Evolutionary conservation across 331 rosid genomes (phyloP).

Genomic region (Quercus phellos): DNA sequence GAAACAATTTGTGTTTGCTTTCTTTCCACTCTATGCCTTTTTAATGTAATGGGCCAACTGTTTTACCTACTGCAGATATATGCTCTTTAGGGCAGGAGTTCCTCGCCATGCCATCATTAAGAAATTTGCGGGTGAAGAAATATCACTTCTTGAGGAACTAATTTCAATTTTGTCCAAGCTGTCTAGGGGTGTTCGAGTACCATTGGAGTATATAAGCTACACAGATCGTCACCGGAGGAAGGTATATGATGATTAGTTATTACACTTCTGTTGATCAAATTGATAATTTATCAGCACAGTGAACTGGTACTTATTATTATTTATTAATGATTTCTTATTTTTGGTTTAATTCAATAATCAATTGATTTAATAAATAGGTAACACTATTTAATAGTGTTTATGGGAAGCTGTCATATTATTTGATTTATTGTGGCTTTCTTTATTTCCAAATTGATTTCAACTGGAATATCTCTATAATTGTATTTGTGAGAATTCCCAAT

Average conservation of each 20-base stretch:
- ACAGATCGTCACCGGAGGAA: slow-evolving; percentile 85
- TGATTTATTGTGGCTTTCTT: too few relatives aligned
- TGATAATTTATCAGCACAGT: not conserved
- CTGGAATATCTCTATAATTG: too few relatives aligned
- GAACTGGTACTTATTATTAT: not conserved
- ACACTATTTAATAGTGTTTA: not conserved
- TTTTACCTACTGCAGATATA: slow-evolving; percentile 56
- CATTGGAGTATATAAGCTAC: slow-evolving; percentile 77
- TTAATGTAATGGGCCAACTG: slow-evolving; percentile 1
- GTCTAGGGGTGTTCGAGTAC: slow-evolving; percentile 84
- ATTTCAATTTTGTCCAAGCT: slow-evolving; percentile 64
- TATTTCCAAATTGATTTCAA: too few relatives aligned
- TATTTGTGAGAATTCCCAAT: too few relatives aligned
- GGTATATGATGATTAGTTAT: slow-evolving; percentile 44
- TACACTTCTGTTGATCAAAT: not conserved
- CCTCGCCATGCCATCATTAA: slow-evolving; percentile 94
- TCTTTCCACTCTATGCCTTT: slow-evolving; percentile 7
- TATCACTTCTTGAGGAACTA: slow-evolving; percentile 67
- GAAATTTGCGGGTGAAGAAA: slow-evolving; percentile 91
- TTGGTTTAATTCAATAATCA: not conserved
- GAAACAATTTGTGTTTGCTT: not conserved
- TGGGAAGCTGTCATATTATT: too few relatives aligned
- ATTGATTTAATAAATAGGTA: not conserved
- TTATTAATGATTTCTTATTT: not conserved
- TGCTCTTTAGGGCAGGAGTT: slow-evolving; percentile 89